Percentiles rank a stretch among this genome's conserved stretches.
Evolutionary conservation across 2,329 filamentous ascomycete species (phyloP).

Genomic region (Paecilomyces sp.): DNA sequence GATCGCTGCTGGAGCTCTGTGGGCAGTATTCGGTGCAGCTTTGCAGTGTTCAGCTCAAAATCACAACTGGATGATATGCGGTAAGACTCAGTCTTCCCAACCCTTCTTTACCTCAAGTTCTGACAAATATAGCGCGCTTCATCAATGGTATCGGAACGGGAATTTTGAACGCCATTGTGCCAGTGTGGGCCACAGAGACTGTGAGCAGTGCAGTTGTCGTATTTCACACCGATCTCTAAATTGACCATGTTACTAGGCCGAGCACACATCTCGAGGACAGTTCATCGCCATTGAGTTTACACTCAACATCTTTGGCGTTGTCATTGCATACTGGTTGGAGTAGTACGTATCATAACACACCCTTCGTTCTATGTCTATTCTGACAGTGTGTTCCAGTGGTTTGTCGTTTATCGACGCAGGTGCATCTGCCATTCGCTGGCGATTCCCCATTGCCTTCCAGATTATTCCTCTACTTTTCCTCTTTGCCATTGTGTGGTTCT

Average conservation of each 20-base stretch:
- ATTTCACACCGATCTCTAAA: not conserved
- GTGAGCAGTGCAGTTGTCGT: conserved; percentile 13
- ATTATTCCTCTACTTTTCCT: conserved; percentile 57
- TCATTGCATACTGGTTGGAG: conserved; percentile 55
- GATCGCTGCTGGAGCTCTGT: conserved; percentile 53
- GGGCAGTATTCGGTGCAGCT: conserved; percentile 54
- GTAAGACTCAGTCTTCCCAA: conserved; percentile 28
- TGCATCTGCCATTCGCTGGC: conserved; percentile 54
- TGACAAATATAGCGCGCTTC: conserved; percentile 40
- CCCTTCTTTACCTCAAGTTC: not conserved
- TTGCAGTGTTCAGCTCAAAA: conserved; percentile 62
- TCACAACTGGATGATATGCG: conserved; percentile 62
- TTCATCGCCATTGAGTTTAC: conserved; percentile 69
- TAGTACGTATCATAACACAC: conserved; percentile 31
- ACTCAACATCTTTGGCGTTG: conserved; percentile 64
- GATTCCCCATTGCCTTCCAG: conserved; percentile 65
- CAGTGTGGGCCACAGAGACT: conserved; percentile 65
- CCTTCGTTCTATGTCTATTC: not conserved
- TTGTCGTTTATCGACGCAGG: conserved; percentile 55
- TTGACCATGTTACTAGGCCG: conserved; percentile 21
- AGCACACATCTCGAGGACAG: conserved; percentile 60
- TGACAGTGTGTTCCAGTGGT: conserved; percentile 32
- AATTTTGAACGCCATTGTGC: conserved; percentile 62
- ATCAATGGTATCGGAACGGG: conserved; percentile 63
- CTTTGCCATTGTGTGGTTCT: conserved; percentile 54